Base-by-base conservation (phyloP, 331 rosid species). In the Rosa hybrid region DNA sequence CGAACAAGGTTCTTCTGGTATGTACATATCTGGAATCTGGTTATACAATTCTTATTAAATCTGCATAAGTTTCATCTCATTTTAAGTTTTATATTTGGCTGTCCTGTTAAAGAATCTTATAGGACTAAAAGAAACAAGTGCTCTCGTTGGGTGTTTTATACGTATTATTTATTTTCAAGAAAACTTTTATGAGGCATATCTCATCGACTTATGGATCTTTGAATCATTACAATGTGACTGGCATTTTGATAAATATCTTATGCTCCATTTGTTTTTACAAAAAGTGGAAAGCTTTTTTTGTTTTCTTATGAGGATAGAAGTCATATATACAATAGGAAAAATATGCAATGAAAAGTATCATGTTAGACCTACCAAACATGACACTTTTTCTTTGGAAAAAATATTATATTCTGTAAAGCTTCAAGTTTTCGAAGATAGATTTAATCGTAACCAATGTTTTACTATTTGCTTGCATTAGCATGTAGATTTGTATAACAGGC, bases 1-100 rank as follows among this genome's bases (percentile, higher is more conserved):
- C 20, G 98, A 95, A 34, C 97, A 84, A 81, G 91, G 94, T 73
- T 50, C 92, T 86, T 90, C 91, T 80, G 97, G 99, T 95, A 88
- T 56, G 92, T 83, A 68, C 74, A 85, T 72, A 77, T 82, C 81
- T 77, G 39, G 44, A 30, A 77, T 81, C 81, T 77, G 39, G 44
- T 39, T 67, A 45, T 74, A 21, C 41, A 13, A 62, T 25, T 62
- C 41, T 62, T 27, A 12, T 62, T 20, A 65, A 46, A 49, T 56
- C 18, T 20, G 13, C 68, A 10, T 23, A 64, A 39, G 39, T 85
- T 60, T 51, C 27, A 12, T 38, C 46, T 34, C 16, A 48, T 68
- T 85, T 45, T 78, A 48, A 30, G 23, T 53, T 48, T 70, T 63
- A 49, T 51, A 9, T 64, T 5, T 56, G 23, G 44, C 42, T 48